Evolutionary conservation across 179 eudicot genomes (phyloP).

Genomic region (Corrigiola litoralis): DNA sequence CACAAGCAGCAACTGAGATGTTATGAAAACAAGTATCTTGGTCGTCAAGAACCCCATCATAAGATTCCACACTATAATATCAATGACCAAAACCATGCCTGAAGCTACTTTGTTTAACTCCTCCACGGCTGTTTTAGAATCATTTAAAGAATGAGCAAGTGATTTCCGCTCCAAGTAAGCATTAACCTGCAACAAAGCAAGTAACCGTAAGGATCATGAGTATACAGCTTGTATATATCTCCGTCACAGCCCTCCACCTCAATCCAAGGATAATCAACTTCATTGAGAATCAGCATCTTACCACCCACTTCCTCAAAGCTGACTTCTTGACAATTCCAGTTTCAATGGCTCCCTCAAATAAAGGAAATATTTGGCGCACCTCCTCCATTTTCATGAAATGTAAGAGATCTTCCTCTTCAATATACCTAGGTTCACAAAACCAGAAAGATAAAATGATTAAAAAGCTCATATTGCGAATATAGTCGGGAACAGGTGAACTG

Average conservation of each 20-base stretch:
- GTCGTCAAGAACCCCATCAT: conserved; percentile 65
- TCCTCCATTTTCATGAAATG: conserved; percentile 65
- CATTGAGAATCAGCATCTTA: conserved; percentile 24
- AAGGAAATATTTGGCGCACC: conserved; percentile 49
- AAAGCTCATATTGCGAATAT: neutral
- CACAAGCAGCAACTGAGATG: conserved; percentile 64
- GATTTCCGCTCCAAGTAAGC: conserved; percentile 65
- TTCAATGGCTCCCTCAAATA: conserved; percentile 65
- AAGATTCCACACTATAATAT: conserved; percentile 54
- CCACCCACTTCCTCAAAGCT: conserved; percentile 77
- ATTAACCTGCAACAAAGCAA: conserved; percentile 46
- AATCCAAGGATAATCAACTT: neutral
- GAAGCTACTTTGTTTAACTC: conserved; percentile 55
- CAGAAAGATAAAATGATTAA: neutral
- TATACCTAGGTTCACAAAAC: conserved; percentile 36
- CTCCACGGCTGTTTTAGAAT: conserved; percentile 67
- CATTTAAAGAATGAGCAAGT: conserved; percentile 60
- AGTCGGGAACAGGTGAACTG: neutral
- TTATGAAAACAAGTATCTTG: conserved; percentile 55
- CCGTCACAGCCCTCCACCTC: neutral
- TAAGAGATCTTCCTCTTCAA: conserved; percentile 76
- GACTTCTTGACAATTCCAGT: conserved; percentile 54
- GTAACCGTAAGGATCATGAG: neutral
- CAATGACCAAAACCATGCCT: conserved; percentile 31
- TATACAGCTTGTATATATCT: neutral